Evolutionary conservation across 257 asterid species (phyloP).

Genomic region (Scutellaria galericulata): DNA sequence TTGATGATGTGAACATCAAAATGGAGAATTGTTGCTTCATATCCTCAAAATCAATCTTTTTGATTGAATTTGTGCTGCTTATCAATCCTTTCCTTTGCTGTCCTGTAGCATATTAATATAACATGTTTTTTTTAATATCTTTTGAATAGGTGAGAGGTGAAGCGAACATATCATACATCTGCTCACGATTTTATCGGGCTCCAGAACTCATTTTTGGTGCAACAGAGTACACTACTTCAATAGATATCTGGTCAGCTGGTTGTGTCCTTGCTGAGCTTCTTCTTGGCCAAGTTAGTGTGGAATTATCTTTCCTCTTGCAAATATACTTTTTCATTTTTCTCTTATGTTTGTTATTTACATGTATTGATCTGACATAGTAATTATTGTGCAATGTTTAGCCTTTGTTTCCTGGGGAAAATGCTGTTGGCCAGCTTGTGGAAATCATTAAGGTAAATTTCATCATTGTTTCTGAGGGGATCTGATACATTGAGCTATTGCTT

Average conservation of each 20-base stretch:
- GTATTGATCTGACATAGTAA: slow-evolving; percentile 33
- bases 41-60: neutral
- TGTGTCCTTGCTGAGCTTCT: slow-evolving; percentile 97
- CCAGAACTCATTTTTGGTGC: slow-evolving; percentile 99
- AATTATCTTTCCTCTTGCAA: slow-evolving; percentile 17
- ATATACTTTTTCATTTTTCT: slow-evolving; percentile 3
- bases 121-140: neutral
- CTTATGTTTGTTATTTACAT: neutral
- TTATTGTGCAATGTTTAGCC: slow-evolving; percentile 65
- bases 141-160: slow-evolving; percentile 76
- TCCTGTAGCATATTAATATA: slow-evolving; percentile 8
- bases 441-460: slow-evolving; percentile 72
- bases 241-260: slow-evolving; percentile 99
- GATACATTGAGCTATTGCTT: slow-evolving; percentile 7
- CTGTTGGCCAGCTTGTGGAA: slow-evolving; percentile 97
- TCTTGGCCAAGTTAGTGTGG: slow-evolving; percentile 74
- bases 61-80: slow-evolving; percentile 13
- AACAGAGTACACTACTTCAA: slow-evolving; percentile 85
- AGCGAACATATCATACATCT: slow-evolving; percentile 93
- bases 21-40: slow-evolving; percentile 2
- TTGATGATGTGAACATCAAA: slow-evolving; percentile 11
- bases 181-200: slow-evolving; percentile 96
- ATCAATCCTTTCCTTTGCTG: neutral
- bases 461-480: slow-evolving; percentile 25
- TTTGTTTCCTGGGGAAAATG: slow-evolving; percentile 95